These are phyloP conservation scores for Citrullus colocynthis DNA, from an alignment of 306 rosid species.

Conservation along the genomic window DNA sequence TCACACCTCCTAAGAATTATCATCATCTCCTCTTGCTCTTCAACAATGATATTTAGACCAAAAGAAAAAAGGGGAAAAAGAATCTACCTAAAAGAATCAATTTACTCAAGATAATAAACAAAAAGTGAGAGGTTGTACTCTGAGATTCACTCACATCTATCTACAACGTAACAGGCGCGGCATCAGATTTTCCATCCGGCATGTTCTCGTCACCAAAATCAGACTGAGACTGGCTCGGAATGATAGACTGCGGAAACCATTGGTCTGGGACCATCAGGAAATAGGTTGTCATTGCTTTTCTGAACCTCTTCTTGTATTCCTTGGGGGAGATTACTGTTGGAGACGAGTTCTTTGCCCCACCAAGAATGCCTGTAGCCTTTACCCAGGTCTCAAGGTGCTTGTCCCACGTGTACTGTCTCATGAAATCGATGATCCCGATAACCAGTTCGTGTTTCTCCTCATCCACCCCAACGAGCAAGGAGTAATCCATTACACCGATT, in stretches of 20 bases:
- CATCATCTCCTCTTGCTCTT: not conserved
- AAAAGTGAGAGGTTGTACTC: not conserved
- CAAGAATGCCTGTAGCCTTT: slow-evolving; percentile 88
- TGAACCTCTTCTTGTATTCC: slow-evolving; percentile 92
- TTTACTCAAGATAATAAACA: not conserved
- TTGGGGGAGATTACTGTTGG: slow-evolving; percentile 92
- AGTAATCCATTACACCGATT: slow-evolving; percentile 90
- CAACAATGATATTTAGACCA: not conserved
- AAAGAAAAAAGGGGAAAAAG: not conserved
- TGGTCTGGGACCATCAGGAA: slow-evolving; percentile 98
- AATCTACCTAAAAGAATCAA: slow-evolving; percentile 8
- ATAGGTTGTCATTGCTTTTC: slow-evolving; percentile 95
- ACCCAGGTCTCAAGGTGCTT: slow-evolving; percentile 99
- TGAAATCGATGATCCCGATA: slow-evolving; percentile 87
- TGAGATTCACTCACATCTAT: not conserved
- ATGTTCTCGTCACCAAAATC: slow-evolving; percentile 50
- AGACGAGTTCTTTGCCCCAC: slow-evolving; percentile 73
- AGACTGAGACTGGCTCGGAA: slow-evolving; percentile 53
- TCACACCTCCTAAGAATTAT: not conserved
- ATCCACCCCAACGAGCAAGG: slow-evolving; percentile 89
- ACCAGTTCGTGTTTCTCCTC: slow-evolving; percentile 86
- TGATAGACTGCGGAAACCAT: slow-evolving; percentile 57
- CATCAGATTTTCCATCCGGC: slow-evolving; percentile 22
- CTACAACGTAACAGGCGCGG: not conserved
- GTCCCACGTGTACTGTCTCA: slow-evolving; percentile 99